A percentile compares a stretch with the other conserved stretches of the same genome.
Conservation (phyloP, 2,329 filamentous ascomycete species). For the Beauveria scarabaeidicola region DNA sequence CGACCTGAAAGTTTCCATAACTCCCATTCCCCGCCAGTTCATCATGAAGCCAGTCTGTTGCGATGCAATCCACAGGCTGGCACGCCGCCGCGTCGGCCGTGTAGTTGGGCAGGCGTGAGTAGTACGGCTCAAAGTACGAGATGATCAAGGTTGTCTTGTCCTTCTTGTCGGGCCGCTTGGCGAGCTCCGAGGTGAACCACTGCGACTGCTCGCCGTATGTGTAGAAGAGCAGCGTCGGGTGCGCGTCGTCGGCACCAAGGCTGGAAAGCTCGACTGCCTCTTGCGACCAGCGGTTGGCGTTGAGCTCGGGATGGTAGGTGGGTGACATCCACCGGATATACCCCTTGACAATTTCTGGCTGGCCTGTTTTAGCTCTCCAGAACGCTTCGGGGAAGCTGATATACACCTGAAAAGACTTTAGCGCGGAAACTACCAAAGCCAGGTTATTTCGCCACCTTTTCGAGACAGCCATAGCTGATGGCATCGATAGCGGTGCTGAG, state of each 20-base stretch:
- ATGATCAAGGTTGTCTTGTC: constrained; percentile 47
- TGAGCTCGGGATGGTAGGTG: constrained; percentile 52
- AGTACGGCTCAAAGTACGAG: constrained; percentile 70
- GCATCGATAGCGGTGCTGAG: constrained; percentile 53
- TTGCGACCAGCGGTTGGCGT: constrained; percentile 61
- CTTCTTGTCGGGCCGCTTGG: constrained; percentile 31
- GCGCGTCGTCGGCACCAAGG: constrained; percentile 47
- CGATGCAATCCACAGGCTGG: constrained; percentile 52
- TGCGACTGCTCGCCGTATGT: constrained; percentile 55
- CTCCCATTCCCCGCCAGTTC: constrained; percentile 72
- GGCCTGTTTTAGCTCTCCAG: constrained; percentile 47
- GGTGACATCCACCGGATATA: constrained; percentile 73
- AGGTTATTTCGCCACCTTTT: constrained; percentile 44
- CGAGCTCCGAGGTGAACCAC: constrained; percentile 40
- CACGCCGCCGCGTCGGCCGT: constrained; percentile 44
- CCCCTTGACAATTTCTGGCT: constrained; percentile 42
- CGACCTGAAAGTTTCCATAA: constrained; percentile 79
- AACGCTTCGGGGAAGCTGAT: constrained; percentile 68
- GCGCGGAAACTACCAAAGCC: background rate
- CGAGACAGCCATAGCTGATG: constrained; percentile 61
- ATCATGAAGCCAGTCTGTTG: constrained; percentile 72
- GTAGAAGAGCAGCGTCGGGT: constrained; percentile 83
- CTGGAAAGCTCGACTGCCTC: constrained; percentile 70
- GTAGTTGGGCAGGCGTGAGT: constrained; percentile 65
- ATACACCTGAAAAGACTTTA: constrained; percentile 33